phyloP scores from a whole-genome alignment of 306 rosid species.

The Delonix regia region DNA sequence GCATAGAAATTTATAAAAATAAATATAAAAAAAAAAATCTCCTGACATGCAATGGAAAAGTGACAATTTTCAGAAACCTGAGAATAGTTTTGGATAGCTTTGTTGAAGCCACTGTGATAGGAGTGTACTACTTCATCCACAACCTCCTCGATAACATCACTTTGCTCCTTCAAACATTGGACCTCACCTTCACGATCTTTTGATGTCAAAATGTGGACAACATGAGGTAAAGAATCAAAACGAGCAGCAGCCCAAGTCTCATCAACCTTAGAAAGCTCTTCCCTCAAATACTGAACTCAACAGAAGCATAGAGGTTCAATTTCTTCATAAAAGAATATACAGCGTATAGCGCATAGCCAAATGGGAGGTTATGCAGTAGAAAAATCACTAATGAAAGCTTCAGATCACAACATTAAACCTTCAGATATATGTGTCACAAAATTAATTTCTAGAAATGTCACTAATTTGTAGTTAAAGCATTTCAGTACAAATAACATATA shows the following conservation, averaged over 20 bases:
- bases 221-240: constrained; percentile 98
- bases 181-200: constrained; percentile 92
- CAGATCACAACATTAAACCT: background rate
- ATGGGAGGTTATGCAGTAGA: background rate
- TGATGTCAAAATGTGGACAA: constrained; percentile 96
- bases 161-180: constrained; percentile 89
- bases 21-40: background rate
- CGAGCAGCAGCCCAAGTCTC: constrained; percentile 96
- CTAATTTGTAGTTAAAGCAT: background rate
- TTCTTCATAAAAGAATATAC: constrained; percentile 25
- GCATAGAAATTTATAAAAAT: background rate
- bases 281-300: constrained; percentile 80
- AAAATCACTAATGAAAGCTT: constrained; percentile 17
- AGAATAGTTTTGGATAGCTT: constrained; percentile 98
- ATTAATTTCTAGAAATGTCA: too few relatives aligned
- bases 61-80: constrained; percentile 64
- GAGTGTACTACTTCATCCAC: constrained; percentile 99
- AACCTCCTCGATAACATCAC: constrained; percentile 93
- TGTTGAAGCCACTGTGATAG: constrained; percentile 96
- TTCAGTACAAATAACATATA: background rate
- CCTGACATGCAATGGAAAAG: constrained; percentile 10
- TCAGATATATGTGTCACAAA: background rate
- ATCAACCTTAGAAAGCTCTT: constrained; percentile 74
- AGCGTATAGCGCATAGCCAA: background rate
- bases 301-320: constrained; percentile 37